Base-by-base conservation (phyloP, 352 stramenopile species). In the Pythium folliculosum region DNA sequence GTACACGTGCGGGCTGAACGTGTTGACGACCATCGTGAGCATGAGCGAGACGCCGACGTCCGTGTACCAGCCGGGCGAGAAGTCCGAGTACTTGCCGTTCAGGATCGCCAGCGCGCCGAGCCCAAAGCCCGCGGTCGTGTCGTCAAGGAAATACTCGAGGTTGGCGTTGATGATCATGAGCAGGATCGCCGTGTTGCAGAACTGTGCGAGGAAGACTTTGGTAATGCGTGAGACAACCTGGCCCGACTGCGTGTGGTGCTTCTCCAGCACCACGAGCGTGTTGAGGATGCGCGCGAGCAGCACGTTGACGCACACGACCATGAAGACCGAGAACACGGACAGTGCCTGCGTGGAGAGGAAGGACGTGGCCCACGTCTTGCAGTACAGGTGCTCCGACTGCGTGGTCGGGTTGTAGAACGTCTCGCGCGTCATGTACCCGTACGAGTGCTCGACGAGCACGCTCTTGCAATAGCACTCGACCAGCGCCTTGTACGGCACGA, bases 1-100 rank as follows among this genome's bases (percentile, higher is more conserved):
- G 64, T 81, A 89, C 5, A 82, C 61, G 60, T 95, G 86, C 0
- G 78, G 84, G 60, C 77, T 89, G 54, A 91, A 79, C 21, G 80
- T 86, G 65, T 95, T 95, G 63, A 92, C 73, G 59, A 95, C 78
- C 82, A 92, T 91, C 32, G 86, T 92, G 51, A 95, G 80, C 72
- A 93, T 91, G 60, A 95, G 80, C 38, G 84, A 72, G 10, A 92
- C 79, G 13, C 86, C 86, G 5, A 93, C 83, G 58, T 95, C 86
- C 40, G 82, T 78, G 73, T 92, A 95, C 86, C 86, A 95, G 5
- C 60, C 69, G 3, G 83, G 77, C 25, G 84, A 82, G 61, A 95
- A 95, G 55, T 95, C 86, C 23, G 75, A 75, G 65, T 95, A 93
- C 51, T 93, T 89, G 56, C 84, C 86, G 44, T 79, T 80, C 35